Conservation (phyloP, 495 filamentous ascomycete species). For the Aspergillus asperescens region DNA sequence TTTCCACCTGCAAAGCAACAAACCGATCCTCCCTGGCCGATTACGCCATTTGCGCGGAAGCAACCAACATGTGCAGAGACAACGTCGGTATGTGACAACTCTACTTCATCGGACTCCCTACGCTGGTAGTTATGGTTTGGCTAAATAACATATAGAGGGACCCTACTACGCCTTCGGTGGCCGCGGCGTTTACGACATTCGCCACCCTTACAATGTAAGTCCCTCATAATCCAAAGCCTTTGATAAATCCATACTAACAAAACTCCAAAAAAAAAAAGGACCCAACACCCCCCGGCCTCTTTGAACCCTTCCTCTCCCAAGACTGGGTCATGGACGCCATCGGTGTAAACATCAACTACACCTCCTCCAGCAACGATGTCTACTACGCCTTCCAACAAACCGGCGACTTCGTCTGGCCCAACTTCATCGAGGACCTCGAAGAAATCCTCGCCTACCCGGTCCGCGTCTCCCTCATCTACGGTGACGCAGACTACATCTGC, state of each 20-base stretch:
- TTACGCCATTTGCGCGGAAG: constrained; percentile 35
- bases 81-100: constrained; percentile 31
- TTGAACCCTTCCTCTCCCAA: constrained; percentile 57
- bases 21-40: constrained; percentile 42
- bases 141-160: constrained; percentile 21
- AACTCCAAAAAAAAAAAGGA: no score
- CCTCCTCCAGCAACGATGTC: constrained; percentile 44
- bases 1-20: constrained; percentile 43
- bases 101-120: neutral
- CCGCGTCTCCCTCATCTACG: constrained; percentile 64
- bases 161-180: constrained; percentile 29
- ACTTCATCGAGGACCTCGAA: constrained; percentile 49
- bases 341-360: constrained; percentile 63
- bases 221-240: neutral
- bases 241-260: constrained; percentile 35
- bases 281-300: constrained; percentile 57
- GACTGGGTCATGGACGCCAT: constrained; percentile 54
- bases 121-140: neutral
- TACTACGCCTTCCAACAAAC: constrained; percentile 52
- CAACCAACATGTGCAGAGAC: constrained; percentile 38
- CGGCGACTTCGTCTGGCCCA: constrained; percentile 43
- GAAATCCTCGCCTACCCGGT: constrained; percentile 50
- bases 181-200: constrained; percentile 61
- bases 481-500: constrained; percentile 54
- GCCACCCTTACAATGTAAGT: constrained; percentile 38